A percentile compares a stretch with the other conserved stretches of the same genome.
Conservation (phyloP, 2,329 filamentous ascomycete genomes). For the Alternaria sp. region DNA sequence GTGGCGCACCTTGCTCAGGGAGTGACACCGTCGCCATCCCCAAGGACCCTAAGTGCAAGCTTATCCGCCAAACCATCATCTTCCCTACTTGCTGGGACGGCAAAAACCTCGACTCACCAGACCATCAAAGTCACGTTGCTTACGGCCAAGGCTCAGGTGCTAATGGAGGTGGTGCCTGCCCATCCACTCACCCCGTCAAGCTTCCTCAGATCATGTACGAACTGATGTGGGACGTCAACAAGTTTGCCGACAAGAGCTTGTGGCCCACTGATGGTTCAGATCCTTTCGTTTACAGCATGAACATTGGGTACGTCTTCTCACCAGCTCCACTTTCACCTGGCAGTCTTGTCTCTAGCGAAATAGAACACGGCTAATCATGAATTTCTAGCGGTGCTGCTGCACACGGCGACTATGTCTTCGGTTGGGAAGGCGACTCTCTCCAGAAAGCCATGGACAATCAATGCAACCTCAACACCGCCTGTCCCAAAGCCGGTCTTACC, state of each 20-base stretch:
- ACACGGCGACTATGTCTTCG: constrained; percentile 54
- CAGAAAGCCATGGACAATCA: constrained; percentile 54
- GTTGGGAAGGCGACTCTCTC: constrained; percentile 57
- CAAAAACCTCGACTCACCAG: constrained; percentile 44
- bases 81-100: constrained; percentile 52
- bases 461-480: constrained; percentile 49
- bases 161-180: constrained; percentile 59
- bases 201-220: constrained; percentile 50
- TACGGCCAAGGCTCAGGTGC: constrained; percentile 58
- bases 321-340: not conserved
- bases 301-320: constrained; percentile 36
- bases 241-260: constrained; percentile 40
- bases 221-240: constrained; percentile 48
- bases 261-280: constrained; percentile 47
- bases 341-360: not conserved
- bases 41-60: constrained; percentile 57
- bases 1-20: constrained; percentile 61
- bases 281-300: constrained; percentile 48
- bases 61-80: constrained; percentile 64
- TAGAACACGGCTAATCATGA: not conserved
- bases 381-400: constrained; percentile 38
- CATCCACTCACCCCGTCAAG: constrained; percentile 49
- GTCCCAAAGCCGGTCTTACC: constrained; percentile 44
- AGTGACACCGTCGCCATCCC: constrained; percentile 62
- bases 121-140: constrained; percentile 55